phyloP scores from a whole-genome alignment of 768 basidiomycete species.

The Russula dissimulans region DNA sequence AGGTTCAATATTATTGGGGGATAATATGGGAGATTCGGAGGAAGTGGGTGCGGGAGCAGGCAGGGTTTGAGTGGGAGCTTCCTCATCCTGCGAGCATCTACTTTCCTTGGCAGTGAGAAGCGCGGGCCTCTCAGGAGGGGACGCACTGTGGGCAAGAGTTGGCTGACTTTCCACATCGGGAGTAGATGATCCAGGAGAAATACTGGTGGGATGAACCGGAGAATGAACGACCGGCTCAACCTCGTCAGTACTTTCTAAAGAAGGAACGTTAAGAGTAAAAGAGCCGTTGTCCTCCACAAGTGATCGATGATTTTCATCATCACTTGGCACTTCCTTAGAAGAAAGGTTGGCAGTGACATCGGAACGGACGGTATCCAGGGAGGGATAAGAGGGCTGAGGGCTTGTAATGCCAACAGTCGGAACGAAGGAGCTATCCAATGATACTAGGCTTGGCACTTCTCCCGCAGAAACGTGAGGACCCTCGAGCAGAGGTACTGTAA shows the following conservation, averaged over 20 bases:
- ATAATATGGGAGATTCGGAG: not conserved
- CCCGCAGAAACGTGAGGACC: not conserved
- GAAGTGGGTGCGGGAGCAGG: not conserved
- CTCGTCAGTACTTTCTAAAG: not conserved
- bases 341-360: not conserved
- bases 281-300: not conserved
- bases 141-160: not conserved
- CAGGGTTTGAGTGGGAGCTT: not conserved
- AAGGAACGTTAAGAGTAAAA: not conserved
- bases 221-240: not conserved
- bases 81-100: not conserved
- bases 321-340: not conserved
- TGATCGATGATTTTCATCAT: not conserved
- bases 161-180: not conserved
- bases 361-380: not conserved
- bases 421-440: not conserved
- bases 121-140: not conserved
- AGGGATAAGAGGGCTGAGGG: not conserved
- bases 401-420: not conserved
- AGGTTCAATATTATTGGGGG: not conserved
- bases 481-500: not conserved
- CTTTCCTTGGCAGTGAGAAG: not conserved
- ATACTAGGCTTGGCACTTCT: not conserved
- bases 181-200: not conserved
- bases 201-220: not conserved